Base-by-base conservation (phyloP, 164 flowering plant species). In the Pachysandra terminalis region DNA sequence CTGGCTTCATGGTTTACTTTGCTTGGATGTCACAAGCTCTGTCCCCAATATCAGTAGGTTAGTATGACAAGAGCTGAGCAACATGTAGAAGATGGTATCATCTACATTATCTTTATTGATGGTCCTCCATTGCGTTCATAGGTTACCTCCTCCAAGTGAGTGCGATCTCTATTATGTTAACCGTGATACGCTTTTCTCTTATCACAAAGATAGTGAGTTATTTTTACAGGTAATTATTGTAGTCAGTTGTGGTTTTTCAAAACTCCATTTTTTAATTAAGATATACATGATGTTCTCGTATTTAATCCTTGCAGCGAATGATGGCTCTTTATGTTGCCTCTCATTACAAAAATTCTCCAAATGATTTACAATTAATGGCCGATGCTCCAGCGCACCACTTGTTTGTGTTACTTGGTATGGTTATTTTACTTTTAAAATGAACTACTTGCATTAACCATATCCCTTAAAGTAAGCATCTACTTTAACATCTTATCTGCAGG, bases 381-480 rank as follows among this genome's bases (percentile, higher is more conserved):
- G 98, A 96, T 83, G 99, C 99, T 71, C 98, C 99, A 53, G 98
- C 96, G 14, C 99, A 96, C 74, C 99, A 96, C 78, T 79, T 96
- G 77, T 96, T 96, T 81, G 98, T 96, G 64, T 80, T 96, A 68
- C 93, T 96, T 63, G 99, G 99, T 96, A 86, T 64, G 49, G 66
- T 28, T 65, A 8, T 21, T 52, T 63, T 27, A 19, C 61, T 5
- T 21, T 52, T 63, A 24, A 19, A 15, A n/a, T 62, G 26, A 27
- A 54, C 26, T 60, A 27, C n/a, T 59, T 65, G 63, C 41, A 22
- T 57, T 13, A 19, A 19, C 25, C 4, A 32, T 21, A 19, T 70
- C 49, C 1, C 28, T 9, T 48, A 59, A 40, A 23, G 57, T 41
- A 28, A 37, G 24, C 26, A 54, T 65, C 23, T 16, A 23, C 32